Evolutionary conservation across 2,329 filamentous ascomycete species (phyloP).

Genomic region (Dactylellina cionopaga): DNA sequence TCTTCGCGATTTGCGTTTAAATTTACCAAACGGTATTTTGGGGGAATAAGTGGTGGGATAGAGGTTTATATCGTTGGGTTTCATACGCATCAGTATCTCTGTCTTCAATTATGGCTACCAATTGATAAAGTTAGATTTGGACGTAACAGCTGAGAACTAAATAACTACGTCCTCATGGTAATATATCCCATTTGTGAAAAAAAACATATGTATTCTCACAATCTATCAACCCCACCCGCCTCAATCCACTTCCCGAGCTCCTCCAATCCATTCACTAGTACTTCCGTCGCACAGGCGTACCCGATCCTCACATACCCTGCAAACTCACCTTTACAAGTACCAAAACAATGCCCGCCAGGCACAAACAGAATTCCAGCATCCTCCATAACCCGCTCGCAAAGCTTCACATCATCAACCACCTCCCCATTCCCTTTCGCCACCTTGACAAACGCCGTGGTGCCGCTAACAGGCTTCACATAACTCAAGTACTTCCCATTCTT

Average conservation of each 20-base stretch:
- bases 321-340: constrained; percentile 70
- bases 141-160: too few species aligned
- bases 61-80: too few species aligned
- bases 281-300: constrained; percentile 76
- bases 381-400: constrained; percentile 75
- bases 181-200: too few species aligned
- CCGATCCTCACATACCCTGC: constrained; percentile 80
- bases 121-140: too few species aligned
- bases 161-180: too few species aligned
- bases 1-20: too few species aligned
- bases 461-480: constrained; percentile 79
- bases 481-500: constrained; percentile 71
- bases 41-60: too few species aligned
- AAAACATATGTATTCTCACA: not conserved
- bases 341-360: constrained; percentile 79
- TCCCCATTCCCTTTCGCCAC: constrained; percentile 64
- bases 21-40: too few species aligned
- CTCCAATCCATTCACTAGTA: constrained; percentile 74
- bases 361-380: constrained; percentile 78
- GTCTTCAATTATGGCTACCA: too few species aligned
- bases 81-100: too few species aligned
- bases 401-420: constrained; percentile 75
- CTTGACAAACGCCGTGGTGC: constrained; percentile 79
- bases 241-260: constrained; percentile 59
- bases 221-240: constrained; percentile 25